Percentiles rank a stretch among this genome's conserved stretches.
These are phyloP conservation scores for Pascua sp. DNA, from an alignment of 1,284 basidiomycete species.

Conservation along the genomic window DNA sequence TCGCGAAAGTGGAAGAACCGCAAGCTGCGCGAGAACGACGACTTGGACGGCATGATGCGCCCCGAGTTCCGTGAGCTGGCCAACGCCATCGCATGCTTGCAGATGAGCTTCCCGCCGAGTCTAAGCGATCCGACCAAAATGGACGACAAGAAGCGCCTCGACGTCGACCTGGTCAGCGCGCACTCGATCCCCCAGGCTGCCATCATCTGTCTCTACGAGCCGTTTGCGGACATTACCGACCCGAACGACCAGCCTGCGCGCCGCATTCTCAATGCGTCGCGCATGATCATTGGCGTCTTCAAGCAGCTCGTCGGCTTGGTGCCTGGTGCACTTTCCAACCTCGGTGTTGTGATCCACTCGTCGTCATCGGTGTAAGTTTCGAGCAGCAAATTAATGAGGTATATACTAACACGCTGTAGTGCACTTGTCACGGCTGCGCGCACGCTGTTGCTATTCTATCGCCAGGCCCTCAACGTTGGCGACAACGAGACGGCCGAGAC, in stretches of 20 bases:
- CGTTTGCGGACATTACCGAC: constrained; percentile 44
- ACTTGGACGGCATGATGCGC: constrained; percentile 41
- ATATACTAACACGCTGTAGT: constrained; percentile 5
- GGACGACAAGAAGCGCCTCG: constrained; percentile 24
- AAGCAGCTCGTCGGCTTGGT: constrained; percentile 34
- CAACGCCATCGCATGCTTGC: constrained; percentile 41
- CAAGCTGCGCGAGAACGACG: constrained; percentile 39
- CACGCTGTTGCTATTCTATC: constrained; percentile 38
- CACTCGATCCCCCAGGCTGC: constrained; percentile 43
- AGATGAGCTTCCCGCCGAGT: constrained; percentile 42
- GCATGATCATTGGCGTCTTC: constrained; percentile 36
- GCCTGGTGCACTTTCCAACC: constrained; percentile 20
- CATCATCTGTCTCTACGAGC: constrained; percentile 46
- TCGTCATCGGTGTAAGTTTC: constrained; percentile 35
- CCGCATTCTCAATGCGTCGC: constrained; percentile 37
- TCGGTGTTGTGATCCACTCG: constrained; percentile 39
- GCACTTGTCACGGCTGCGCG: constrained; percentile 41
- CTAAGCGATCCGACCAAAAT: constrained; percentile 28
- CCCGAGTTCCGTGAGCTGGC: constrained; percentile 47
- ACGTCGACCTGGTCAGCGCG: constrained; percentile 40
- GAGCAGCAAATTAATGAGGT: background rate
- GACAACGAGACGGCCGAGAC: constrained; percentile 29
- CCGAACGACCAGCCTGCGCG: constrained; percentile 35
- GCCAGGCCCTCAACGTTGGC: constrained; percentile 36
- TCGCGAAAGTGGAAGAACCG: constrained; percentile 46